A percentile compares a stretch with the other conserved stretches of the same genome.
Conservation (phyloP, 768 basidiomycete species). For the Leccinum sublutescens region DNA sequence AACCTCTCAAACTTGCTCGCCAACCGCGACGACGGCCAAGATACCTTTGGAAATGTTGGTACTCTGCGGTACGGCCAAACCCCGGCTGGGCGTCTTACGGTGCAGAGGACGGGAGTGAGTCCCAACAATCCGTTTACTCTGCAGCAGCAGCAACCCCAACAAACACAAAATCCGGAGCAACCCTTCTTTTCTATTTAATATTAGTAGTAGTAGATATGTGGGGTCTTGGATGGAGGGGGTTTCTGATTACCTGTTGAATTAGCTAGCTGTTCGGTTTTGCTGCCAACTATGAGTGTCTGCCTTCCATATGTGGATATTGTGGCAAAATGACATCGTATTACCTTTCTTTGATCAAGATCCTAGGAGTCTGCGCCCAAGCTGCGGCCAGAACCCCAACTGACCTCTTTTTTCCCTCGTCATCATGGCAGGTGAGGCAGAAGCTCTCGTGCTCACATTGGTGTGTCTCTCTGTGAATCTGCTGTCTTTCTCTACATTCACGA, state of each 20-base stretch:
- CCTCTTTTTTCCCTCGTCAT: not conserved
- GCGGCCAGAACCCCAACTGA: not conserved
- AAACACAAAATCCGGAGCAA: conserved; percentile 57
- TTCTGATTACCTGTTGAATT: conserved; percentile 16
- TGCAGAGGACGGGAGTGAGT: conserved; percentile 46
- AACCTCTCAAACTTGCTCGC: conserved; percentile 82
- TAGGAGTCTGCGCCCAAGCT: not conserved
- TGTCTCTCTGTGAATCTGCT: not conserved
- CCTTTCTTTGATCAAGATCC: not conserved
- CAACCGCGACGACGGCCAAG: conserved; percentile 86
- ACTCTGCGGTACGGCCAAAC: conserved; percentile 67
- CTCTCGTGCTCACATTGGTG: conserved; percentile 11
- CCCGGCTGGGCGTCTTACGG: conserved; percentile 47
- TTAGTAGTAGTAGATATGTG: not conserved
- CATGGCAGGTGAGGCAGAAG: conserved; percentile 18
- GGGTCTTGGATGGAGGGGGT: not conserved
- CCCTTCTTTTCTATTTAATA: conserved; percentile 76
- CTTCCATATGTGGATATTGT: conserved; percentile 20
- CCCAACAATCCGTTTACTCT: conserved; percentile 64
- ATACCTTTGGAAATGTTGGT: conserved; percentile 94
- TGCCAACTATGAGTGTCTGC: not conserved
- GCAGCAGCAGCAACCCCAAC: conserved; percentile 46
- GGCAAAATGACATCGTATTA: conserved; percentile 23
- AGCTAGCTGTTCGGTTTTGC: not conserved
- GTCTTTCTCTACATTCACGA: not conserved